Percentiles rank a stretch among this genome's conserved stretches.
These are phyloP conservation scores for Yarrowia galli DNA, from an alignment of 1,139 yeast genomes.

Conservation along the genomic window DNA sequence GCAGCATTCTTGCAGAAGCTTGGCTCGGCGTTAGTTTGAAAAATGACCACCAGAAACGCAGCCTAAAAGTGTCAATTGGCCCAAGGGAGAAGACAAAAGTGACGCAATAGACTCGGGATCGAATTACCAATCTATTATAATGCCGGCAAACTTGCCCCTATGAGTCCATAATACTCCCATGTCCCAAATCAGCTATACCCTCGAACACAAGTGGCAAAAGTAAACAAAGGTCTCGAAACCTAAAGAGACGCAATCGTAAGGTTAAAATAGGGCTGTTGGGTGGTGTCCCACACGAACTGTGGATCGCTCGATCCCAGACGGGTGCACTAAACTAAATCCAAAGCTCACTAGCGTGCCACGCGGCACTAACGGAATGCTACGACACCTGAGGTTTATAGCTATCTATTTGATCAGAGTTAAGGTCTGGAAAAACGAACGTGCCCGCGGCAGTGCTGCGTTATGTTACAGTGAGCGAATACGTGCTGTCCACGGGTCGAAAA, in stretches of 20 bases:
- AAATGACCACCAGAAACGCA: neutral
- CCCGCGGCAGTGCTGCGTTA: neutral
- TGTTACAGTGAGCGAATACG: neutral
- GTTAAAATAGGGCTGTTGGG: neutral
- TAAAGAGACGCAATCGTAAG: neutral
- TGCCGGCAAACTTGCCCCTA: neutral
- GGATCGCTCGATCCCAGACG: slow-evolving; percentile 14
- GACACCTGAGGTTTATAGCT: slow-evolving; percentile 1
- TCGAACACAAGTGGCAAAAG: slow-evolving; percentile 3
- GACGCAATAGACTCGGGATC: too few species aligned
- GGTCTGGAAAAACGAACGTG: neutral
- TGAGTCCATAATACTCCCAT: neutral
- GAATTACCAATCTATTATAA: too few species aligned
- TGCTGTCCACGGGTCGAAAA: slow-evolving; percentile 1
- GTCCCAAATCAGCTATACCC: neutral
- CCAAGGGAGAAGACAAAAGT: too few species aligned
- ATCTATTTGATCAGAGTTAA: slow-evolving; percentile 19
- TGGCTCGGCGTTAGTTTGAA: neutral
- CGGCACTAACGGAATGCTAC: slow-evolving; percentile 2
- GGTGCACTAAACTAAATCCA: slow-evolving; percentile 5
- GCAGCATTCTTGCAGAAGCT: slow-evolving; percentile 11
- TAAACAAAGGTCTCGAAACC: slow-evolving; percentile 33
- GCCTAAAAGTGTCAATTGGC: too few species aligned
- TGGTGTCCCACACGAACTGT: slow-evolving; percentile 11
- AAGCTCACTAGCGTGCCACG: neutral